Base-by-base conservation (phyloP, 2,329 filamentous ascomycete genomes). In the Exophiala bonariae region DNA sequence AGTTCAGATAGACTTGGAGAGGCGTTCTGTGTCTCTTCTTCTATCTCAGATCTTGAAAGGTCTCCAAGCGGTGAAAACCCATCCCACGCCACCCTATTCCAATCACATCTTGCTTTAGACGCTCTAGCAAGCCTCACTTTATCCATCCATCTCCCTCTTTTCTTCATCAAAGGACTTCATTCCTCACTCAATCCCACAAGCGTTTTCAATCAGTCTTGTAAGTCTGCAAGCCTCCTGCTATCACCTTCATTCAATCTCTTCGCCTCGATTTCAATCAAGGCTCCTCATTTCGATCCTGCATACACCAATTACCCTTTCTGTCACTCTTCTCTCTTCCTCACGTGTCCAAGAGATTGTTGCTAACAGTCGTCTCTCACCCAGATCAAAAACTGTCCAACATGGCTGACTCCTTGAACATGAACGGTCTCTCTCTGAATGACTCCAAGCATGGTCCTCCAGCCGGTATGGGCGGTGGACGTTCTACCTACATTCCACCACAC, bases 401-500 rank as follows among this genome's bases (percentile, higher is more conserved):
- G 75, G 74, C 74, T 61, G 72, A 77, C 58, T 72, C 78, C 63
- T 71, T 81, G 62, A 77, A 79, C 63, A 79, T 81, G 71, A 72
- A 72, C 63, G 72, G 73, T 62, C 66, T 81, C 57, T 74, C 74
- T 53, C 71, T 85, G 60, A 78, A 80, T 66, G 81, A 85, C 58
- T 81, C 79, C 52, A 76, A 82, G 69, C 80, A 83, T 65, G 80
- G 78, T 59, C 55, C 58, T 52, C 68, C 71, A 60, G 32, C 41
- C 18, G 41, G 50, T 28, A 47, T 44, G 31, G 23, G 17, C 30
- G 51, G 53, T 31, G 81, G 80, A 63, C 74, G 79, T 66, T n/a
- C n/a, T n/a, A 77, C 81, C 60, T 85, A 85, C 68, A 83, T 85
- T 59, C 81, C 81, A 62, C 81, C 81, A 61, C 81, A 85, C 66